Evolutionary conservation across 352 stramenopile species (phyloP), one percentile per base, ranked within the genome.

Genomic region (Aphanomyces euteiches): DNA sequence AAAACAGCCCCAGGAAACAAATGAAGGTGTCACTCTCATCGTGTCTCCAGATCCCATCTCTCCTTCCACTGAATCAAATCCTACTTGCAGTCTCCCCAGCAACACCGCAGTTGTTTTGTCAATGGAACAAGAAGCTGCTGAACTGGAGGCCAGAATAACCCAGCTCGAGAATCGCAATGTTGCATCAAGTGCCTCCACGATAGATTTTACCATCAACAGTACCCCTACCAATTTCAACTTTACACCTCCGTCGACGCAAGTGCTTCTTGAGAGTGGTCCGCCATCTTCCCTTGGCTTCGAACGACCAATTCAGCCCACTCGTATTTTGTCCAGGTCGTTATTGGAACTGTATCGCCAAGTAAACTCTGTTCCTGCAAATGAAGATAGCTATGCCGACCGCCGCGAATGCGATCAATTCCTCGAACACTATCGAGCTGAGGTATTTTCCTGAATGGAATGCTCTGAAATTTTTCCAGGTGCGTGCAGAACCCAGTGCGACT

Each of bases 141-240:
- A 17, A 7, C 7, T 50, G 15, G 64, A 70, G 7, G 37, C n/a
- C 17, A 63, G 48, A 10, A 40, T 67, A 7, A 40, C 59, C 8
- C 15, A 15, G 12, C 47, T 70, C 4, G 34, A 47, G 37, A 15
- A 70, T n/a, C 64, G 36, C 10, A 36, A 21, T 4, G 28, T 39
- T 40, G 47, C 64, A 28, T 70, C 64, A 34, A 70, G 64, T 34
- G 40, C 64, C 5, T 70, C 64, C 4, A 70, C 64, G 17, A 21
- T 70, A 7, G 7, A 70, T 3, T 70, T 48, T n/a, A 61, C 64
- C 10, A 17, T 70, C 5, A 70, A 50, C 43, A n/a, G 8, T 34
- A 19, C 50, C n/a, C 50, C 63, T 8, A 56, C 40, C 40, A 40
- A n/a, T 19, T 70, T 64, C 54, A 70, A 60, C 36, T 70, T 70